phyloP scores from a whole-genome alignment of 2,329 filamentous ascomycete genomes.

The Fusarium siculi region DNA sequence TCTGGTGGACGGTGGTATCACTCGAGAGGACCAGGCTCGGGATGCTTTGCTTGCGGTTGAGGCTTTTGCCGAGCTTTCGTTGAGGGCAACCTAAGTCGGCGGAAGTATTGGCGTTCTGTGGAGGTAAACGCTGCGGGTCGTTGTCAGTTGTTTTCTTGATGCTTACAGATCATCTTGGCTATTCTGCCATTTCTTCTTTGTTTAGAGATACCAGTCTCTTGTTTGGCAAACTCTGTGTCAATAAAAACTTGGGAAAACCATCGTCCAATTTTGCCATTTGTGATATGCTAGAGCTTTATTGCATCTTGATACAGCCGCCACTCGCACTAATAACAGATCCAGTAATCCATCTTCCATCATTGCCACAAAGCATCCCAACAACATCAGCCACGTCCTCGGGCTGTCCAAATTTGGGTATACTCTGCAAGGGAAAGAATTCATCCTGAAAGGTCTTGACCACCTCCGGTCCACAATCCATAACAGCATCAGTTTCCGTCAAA shows the following conservation, averaged over 20 bases:
- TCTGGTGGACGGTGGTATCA: neutral
- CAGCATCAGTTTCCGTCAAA: constrained; percentile 48
- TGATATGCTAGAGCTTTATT: neutral
- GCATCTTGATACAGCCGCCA: constrained; percentile 50
- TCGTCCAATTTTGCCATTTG: accelerated
- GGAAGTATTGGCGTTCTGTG: neutral
- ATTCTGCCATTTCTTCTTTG: neutral
- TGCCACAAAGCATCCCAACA: constrained; percentile 48
- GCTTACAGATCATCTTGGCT: neutral
- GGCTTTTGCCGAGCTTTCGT: neutral
- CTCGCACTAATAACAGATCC: constrained; percentile 50
- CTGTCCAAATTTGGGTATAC: constrained; percentile 47
- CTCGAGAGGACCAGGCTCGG: neutral
- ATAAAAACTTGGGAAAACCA: neutral
- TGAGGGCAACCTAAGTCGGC: accelerated
- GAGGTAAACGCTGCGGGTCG: neutral
- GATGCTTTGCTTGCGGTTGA: neutral
- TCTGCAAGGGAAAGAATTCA: constrained; percentile 49
- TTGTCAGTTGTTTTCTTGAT: accelerated
- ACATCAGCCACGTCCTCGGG: constrained; percentile 52
- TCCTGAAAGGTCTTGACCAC: constrained; percentile 46
- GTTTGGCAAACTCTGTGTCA: neutral
- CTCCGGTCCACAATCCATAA: constrained; percentile 48
- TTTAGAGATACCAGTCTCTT: neutral
- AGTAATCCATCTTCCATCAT: constrained; percentile 50